Conservation (phyloP, 2,329 filamentous ascomycete species). For the Penicillium sp. region DNA sequence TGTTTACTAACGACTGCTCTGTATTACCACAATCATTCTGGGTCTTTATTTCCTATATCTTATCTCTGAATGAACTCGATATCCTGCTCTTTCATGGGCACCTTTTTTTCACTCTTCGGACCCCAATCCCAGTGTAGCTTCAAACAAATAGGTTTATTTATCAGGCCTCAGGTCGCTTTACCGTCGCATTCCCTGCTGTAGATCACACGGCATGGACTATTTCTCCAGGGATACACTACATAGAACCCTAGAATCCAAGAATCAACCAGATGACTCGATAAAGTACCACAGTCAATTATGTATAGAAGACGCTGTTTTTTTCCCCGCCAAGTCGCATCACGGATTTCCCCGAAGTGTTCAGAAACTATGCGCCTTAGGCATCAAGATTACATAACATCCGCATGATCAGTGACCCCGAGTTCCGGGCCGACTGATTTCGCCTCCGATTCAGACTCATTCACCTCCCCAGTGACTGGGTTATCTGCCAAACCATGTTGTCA, state of each 20-base stretch:
- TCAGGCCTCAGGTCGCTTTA: not conserved
- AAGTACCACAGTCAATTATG: not conserved
- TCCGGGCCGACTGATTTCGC: conserved; percentile 37
- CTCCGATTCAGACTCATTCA: conserved; percentile 31
- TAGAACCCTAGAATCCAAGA: not conserved
- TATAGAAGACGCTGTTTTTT: not conserved
- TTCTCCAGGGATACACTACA: not conserved
- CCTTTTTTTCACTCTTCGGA: not conserved
- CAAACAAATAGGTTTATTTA: not conserved
- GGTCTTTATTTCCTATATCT: conserved; percentile 7
- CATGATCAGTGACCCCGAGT: conserved; percentile 35
- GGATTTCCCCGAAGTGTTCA: not conserved
- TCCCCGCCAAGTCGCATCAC: not conserved
- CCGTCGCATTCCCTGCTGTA: not conserved
- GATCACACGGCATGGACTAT: not conserved
- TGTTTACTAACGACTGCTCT: conserved; percentile 19
- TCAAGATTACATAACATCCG: conserved; percentile 29
- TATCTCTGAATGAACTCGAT: conserved; percentile 3
- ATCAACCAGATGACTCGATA: not conserved
- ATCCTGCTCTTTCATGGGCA: conserved; percentile 3
- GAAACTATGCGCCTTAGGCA: conserved; percentile 25
- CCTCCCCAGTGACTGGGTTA: conserved; percentile 27
- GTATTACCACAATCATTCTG: conserved; percentile 22
- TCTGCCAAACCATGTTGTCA: conserved; percentile 41
- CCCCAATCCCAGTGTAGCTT: not conserved